Base-by-base conservation (phyloP, 805 yeast species). In the Candida boleticola region DNA sequence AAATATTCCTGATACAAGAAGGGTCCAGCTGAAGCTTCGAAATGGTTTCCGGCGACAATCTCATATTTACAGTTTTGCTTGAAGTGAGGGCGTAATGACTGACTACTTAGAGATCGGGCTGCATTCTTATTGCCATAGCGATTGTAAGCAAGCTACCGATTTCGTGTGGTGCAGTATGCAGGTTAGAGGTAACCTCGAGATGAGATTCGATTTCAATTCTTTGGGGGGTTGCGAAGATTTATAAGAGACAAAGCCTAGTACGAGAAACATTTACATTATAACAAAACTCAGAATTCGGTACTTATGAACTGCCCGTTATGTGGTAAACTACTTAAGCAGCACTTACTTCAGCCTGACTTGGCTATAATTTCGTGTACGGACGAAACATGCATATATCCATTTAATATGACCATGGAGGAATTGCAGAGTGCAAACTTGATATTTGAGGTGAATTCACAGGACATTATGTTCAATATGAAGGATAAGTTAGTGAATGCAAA, bases 1-100 rank as follows among this genome's bases (percentile, higher is more conserved):
- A 93, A 34, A 93, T 88, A 63, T 93, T 93, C 46, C 99, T 74
- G 23, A 92, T 81, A 46, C 79, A 70, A 13, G 75, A 65, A 0
- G 95, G 81, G 48, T 84, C 77, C 50, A 72, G 72, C 61, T 92
- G 97, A 16, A 89, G 67, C 48, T 77, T 63, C 25, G 77, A 72
- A 26, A 89, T 75, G 23, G 82, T 81, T 30, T 79, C 83, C 4
- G 84, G 73, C 2, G 86, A 75, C 19, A 87, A 72, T 60, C 76
- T 78, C 79, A 80, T 71, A 7, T n/a, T 29, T 9, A 29, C 37
- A 36, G 36, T n/a, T n/a, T n/a, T n/a, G 37, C 9, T n/a, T n/a
- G 7, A 30, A 16, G 7, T 30, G 14, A 16, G 11, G 6, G 6
- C 7, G 37, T 34, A 17, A n/a, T 34, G 27, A 7, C 10, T 13